Conservation (phyloP, 2,329 filamentous ascomycete genomes). For the Sclerotinia subarctica region DNA sequence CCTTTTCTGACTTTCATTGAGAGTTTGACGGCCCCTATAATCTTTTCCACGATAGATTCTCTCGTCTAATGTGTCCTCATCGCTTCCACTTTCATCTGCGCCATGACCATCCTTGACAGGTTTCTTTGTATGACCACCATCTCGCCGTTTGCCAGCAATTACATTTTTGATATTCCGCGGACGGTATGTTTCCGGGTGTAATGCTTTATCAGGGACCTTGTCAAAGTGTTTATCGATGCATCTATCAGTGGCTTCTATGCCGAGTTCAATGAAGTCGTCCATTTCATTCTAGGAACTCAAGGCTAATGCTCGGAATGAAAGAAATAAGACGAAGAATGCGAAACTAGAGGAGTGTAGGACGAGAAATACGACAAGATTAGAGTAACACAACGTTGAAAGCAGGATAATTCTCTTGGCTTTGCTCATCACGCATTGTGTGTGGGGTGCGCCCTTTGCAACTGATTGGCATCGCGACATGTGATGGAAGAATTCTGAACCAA, state of each 20-base stretch:
- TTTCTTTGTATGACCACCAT: not conserved
- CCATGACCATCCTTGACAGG: not conserved
- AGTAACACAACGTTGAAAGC: not conserved
- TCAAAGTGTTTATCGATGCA: slow-evolving; percentile 25
- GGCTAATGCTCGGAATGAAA: not conserved
- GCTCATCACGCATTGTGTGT: slow-evolving; percentile 7
- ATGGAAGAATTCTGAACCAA: too few species aligned
- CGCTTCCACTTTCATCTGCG: not conserved
- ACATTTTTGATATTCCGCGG: not conserved
- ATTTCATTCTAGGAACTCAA: not conserved
- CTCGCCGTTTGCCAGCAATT: not conserved
- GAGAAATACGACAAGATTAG: not conserved
- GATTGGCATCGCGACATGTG: slow-evolving; percentile 22
- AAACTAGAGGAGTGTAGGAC: not conserved
- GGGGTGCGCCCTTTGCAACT: not conserved
- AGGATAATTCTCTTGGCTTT: slow-evolving; percentile 14
- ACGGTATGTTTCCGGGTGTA: not conserved
- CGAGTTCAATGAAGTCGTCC: not conserved
- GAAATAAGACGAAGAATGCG: not conserved
- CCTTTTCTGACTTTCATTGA: not conserved
- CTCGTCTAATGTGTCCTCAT: not conserved
- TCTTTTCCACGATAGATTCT: not conserved
- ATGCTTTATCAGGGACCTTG: slow-evolving; percentile 24
- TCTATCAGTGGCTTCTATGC: slow-evolving; percentile 14
- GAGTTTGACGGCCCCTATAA: too few species aligned